phyloP scores from a whole-genome alignment of 2,329 filamentous ascomycete genomes.

The Pseudogymnoascus verrucosus region DNA sequence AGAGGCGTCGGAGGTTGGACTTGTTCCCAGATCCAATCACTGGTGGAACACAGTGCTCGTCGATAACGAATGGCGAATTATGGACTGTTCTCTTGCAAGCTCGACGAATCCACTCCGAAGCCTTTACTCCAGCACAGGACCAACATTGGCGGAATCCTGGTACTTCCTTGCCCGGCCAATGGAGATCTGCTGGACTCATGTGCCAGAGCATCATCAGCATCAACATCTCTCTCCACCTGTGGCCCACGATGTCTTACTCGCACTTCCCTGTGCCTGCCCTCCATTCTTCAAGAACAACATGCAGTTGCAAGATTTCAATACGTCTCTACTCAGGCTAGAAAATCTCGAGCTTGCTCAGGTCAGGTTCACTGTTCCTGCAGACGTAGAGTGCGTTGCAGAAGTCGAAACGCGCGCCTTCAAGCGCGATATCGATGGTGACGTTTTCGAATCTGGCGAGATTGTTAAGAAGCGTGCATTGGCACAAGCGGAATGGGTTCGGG shows the following conservation, averaged over 20 bases:
- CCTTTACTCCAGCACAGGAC: slow-evolving; percentile 66
- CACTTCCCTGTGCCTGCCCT: slow-evolving; percentile 77
- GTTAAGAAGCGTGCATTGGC: slow-evolving; percentile 79
- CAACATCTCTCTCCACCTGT: slow-evolving; percentile 90
- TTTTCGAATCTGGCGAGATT: slow-evolving; percentile 84
- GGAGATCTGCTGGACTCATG: slow-evolving; percentile 92
- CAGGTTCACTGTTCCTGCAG: slow-evolving; percentile 76
- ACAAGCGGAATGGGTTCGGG: slow-evolving; percentile 84
- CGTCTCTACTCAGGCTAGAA: slow-evolving; percentile 74
- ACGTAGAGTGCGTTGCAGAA: slow-evolving; percentile 87
- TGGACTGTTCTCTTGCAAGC: slow-evolving; percentile 87
- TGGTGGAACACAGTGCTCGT: slow-evolving; percentile 96
- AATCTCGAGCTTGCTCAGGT: slow-evolving; percentile 90
- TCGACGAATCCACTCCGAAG: slow-evolving; percentile 78
- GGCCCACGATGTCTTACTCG: slow-evolving; percentile 75
- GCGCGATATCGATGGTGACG: slow-evolving; percentile 79
- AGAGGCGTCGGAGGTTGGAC: slow-evolving; percentile 71
- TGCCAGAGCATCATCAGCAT: slow-evolving; percentile 77
- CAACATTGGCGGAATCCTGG: slow-evolving; percentile 70
- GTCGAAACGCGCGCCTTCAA: slow-evolving; percentile 78
- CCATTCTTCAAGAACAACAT: slow-evolving; percentile 78
- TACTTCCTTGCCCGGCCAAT: slow-evolving; percentile 88
- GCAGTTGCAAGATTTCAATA: slow-evolving; percentile 84
- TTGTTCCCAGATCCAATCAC: slow-evolving; percentile 82
- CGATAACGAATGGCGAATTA: slow-evolving; percentile 91